Percentiles rank a stretch among this genome's conserved stretches.
phyloP scores from a whole-genome alignment of 768 basidiomycete species.

The Rhodosporidiobolus odoratus region DNA sequence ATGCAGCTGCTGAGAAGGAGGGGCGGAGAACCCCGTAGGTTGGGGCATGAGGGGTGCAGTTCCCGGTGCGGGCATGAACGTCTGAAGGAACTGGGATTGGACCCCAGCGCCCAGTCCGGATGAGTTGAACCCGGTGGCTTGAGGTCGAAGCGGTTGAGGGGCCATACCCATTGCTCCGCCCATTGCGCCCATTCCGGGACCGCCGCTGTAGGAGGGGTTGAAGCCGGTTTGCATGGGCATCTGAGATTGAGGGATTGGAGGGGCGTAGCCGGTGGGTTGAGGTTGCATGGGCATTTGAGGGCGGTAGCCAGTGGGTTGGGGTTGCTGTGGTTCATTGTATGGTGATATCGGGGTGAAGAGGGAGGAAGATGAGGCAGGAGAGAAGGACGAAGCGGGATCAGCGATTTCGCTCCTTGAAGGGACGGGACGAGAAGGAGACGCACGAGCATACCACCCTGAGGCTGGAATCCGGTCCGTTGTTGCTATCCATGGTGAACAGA shows the following conservation, averaged over 20 bases:
- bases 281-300: constrained; percentile 50
- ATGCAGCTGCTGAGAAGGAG: constrained; percentile 27
- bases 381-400: not conserved
- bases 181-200: no score
- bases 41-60: constrained; percentile 1
- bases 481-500: constrained; percentile 53
- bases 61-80: constrained; percentile 67
- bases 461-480: constrained; percentile 46
- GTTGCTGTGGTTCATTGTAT: constrained; percentile 14
- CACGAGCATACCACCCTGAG: constrained; percentile 53
- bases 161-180: constrained; percentile 46
- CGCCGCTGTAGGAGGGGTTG: no score
- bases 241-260: constrained; percentile 30
- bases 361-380: not conserved
- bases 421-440: not conserved
- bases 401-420: not conserved
- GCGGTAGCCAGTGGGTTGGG: constrained; percentile 36
- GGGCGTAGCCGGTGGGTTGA: constrained; percentile 57
- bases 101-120: constrained; percentile 24
- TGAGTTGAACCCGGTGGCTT: constrained; percentile 68
- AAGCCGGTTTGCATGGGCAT: constrained; percentile 43
- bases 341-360: not conserved
- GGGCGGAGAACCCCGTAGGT: not conserved
- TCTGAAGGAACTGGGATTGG: constrained; percentile 44
- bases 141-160: constrained; percentile 57